Percentiles rank a stretch among this genome's conserved stretches.
Conservation (phyloP, 148 eudicot species). For the Pharnaceum exiguum region DNA sequence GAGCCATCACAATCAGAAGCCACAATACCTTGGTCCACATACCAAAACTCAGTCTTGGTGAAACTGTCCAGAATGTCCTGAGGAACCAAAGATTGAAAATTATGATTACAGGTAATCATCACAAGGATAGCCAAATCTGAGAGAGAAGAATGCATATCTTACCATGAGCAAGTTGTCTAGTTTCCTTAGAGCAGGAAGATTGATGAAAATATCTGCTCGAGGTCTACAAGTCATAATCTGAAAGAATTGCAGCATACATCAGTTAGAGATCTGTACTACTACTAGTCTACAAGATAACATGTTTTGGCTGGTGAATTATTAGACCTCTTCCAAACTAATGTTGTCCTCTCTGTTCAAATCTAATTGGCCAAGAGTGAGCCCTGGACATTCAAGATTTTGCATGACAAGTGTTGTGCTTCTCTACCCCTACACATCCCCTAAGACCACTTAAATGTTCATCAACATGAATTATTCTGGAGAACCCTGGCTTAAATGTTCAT, state of each 20-base stretch:
- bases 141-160: constrained; percentile 18
- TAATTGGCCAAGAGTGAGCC: too few species aligned
- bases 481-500: too few species aligned
- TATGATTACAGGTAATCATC: background rate
- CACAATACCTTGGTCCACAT: constrained; percentile 81
- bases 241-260: constrained; percentile 3
- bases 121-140: background rate
- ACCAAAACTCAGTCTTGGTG: constrained; percentile 82
- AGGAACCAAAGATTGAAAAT: background rate
- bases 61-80: constrained; percentile 88
- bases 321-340: background rate
- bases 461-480: too few species aligned
- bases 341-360: too few species aligned
- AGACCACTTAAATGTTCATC: too few species aligned
- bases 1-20: constrained; percentile 71
- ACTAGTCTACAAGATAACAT: background rate
- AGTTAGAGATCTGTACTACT: background rate
- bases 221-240: constrained; percentile 93
- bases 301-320: too few species aligned
- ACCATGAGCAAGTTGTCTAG: constrained; percentile 88
- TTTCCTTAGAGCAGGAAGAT: constrained; percentile 91
- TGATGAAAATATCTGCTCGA: constrained; percentile 66
- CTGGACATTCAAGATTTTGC: too few species aligned
- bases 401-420: too few species aligned
- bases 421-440: too few species aligned